A percentile compares a stretch with the other conserved stretches of the same genome.
Evolutionary conservation across 345 rosid species (phyloP).

Genomic region (Balakata baccata): DNA sequence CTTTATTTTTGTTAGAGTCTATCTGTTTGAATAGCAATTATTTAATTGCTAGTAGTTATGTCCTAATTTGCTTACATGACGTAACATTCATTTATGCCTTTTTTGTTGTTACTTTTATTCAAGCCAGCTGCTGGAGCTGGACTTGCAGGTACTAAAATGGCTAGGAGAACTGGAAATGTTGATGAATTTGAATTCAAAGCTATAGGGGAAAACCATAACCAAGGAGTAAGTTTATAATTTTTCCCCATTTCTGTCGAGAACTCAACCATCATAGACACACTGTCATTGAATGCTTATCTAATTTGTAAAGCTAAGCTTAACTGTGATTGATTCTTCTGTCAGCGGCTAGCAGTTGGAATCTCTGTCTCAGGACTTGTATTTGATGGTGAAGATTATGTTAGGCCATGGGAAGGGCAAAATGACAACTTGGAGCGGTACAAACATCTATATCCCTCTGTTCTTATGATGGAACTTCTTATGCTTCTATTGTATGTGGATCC

Average conservation of each 20-base stretch:
- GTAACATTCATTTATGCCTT: slow-evolving; percentile 5
- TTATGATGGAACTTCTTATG: slow-evolving; percentile 10
- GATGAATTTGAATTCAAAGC: slow-evolving; percentile 91
- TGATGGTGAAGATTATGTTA: slow-evolving; percentile 63
- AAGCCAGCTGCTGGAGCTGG: slow-evolving; percentile 97
- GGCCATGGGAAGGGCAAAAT: slow-evolving; percentile 83
- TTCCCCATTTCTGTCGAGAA: background rate
- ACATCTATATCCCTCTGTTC: slow-evolving; percentile 1
- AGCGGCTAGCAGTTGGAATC: slow-evolving; percentile 91
- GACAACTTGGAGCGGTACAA: slow-evolving; percentile 81
- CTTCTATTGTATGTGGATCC: slow-evolving; percentile 7
- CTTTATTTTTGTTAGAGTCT: background rate
- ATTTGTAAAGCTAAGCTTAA: slow-evolving; percentile 24
- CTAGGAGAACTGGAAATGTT: slow-evolving; percentile 72
- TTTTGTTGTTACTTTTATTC: slow-evolving; percentile 12
- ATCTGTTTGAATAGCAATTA: background rate
- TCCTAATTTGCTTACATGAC: background rate
- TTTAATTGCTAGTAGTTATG: background rate
- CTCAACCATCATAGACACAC: background rate
- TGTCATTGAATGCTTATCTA: slow-evolving; percentile 16
- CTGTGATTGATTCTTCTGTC: slow-evolving; percentile 30
- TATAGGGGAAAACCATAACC: slow-evolving; percentile 75
- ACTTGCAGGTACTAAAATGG: slow-evolving; percentile 91
- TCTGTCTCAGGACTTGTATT: slow-evolving; percentile 76
- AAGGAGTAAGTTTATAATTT: slow-evolving; percentile 52